A percentile compares a stretch with the other conserved stretches of the same genome.
Evolutionary conservation across 352 stramenopile species (phyloP).

Genomic region (Pythium phragmitis): DNA sequence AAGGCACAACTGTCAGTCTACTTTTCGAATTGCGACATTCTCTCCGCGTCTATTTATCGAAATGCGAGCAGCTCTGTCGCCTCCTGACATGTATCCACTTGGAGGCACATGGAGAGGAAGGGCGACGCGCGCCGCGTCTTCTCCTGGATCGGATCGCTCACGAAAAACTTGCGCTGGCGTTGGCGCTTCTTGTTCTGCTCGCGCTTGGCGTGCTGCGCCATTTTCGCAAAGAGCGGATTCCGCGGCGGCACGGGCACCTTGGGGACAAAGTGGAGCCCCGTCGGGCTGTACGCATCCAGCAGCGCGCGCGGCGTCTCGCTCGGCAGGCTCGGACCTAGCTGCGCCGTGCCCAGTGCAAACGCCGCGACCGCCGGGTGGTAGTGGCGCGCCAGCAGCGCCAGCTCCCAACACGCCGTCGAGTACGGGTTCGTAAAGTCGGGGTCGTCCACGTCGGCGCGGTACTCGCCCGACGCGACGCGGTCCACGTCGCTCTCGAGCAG

Average conservation of each 20-base stretch:
- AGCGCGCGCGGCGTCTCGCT: slow-evolving; percentile 66
- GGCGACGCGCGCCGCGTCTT: slow-evolving; percentile 27
- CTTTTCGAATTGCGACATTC: neutral
- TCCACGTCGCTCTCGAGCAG: slow-evolving; percentile 96
- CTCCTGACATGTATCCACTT: slow-evolving; percentile 23
- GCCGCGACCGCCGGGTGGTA: slow-evolving; percentile 76
- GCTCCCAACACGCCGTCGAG: slow-evolving; percentile 92
- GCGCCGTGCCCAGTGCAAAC: slow-evolving; percentile 63
- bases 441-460: slow-evolving; percentile 90
- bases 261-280: slow-evolving; percentile 46
- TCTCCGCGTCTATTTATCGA: slow-evolving; percentile 18
- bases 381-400: slow-evolving; percentile 87
- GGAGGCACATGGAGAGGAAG: slow-evolving; percentile 39
- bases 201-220: slow-evolving; percentile 43
- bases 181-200: slow-evolving; percentile 62
- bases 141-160: slow-evolving; percentile 52
- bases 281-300: slow-evolving; percentile 61
- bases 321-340: slow-evolving; percentile 56
- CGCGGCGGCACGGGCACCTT: slow-evolving; percentile 55
- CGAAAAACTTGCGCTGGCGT: slow-evolving; percentile 64
- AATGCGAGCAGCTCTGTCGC: slow-evolving; percentile 26
- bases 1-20: slow-evolving; percentile 3
- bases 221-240: slow-evolving; percentile 76
- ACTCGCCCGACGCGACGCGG: slow-evolving; percentile 92
- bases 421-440: slow-evolving; percentile 96